These are phyloP conservation scores for Flaveria robusta DNA, from an alignment of 129 eudicot genomes.

Conservation along the genomic window DNA sequence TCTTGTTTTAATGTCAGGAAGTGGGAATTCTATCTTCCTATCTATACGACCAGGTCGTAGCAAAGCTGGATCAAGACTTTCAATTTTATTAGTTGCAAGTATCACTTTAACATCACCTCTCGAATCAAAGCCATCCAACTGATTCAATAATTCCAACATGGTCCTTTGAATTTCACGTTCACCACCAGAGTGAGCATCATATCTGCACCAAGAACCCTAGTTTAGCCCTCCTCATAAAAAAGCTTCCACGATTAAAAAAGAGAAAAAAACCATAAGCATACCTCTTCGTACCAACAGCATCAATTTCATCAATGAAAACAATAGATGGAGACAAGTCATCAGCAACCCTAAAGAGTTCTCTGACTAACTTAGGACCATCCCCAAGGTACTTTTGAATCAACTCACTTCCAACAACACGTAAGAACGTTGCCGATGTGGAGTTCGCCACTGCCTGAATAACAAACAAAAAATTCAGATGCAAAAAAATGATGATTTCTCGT, in stretches of 20 bases:
- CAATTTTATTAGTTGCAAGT: conserved; percentile 92
- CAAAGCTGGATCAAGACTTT: conserved; percentile 90
- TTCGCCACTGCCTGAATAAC: conserved; percentile 85
- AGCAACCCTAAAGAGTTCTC: conserved; percentile 96
- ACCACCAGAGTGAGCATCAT: conserved; percentile 97
- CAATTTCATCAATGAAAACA: conserved; percentile 93
- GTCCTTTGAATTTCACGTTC: conserved; percentile 99
- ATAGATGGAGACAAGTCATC: conserved; percentile 94
- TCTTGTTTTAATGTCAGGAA: conserved; percentile 83
- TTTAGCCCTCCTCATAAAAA: conserved; percentile 11
- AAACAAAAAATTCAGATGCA: conserved; percentile 2
- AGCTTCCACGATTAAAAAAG: background rate
- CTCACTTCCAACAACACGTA: conserved; percentile 98
- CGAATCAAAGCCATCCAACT: conserved; percentile 95
- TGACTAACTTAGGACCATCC: conserved; percentile 92
- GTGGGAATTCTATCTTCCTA: conserved; percentile 90
- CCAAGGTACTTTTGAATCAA: conserved; percentile 92
- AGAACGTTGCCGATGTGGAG: conserved; percentile 92
- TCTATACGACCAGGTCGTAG: conserved; percentile 95
- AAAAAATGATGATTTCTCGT: background rate
- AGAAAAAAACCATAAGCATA: background rate
- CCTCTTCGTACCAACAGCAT: conserved; percentile 96
- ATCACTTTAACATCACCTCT: conserved; percentile 96
- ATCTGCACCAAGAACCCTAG: conserved; percentile 42
- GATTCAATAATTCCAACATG: conserved; percentile 90